These are phyloP conservation scores for Chamaenerion angustifolium DNA, from an alignment of 345 rosid species.

Conservation along the genomic window DNA sequence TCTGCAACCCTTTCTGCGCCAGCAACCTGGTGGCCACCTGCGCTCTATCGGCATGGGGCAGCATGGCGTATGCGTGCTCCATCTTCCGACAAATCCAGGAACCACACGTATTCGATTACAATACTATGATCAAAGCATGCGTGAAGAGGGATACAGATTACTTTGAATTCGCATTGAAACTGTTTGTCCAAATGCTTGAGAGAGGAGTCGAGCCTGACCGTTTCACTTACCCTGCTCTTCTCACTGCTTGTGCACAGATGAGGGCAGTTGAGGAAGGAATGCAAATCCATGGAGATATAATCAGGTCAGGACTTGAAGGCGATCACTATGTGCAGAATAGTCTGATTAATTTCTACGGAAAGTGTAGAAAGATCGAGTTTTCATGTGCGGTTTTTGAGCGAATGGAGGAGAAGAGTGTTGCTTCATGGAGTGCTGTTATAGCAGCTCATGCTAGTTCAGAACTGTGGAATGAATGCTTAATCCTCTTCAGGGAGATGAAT, in stretches of 20 bases:
- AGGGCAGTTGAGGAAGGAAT: constrained; percentile 19
- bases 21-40: constrained; percentile 27
- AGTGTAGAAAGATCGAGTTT: constrained; percentile 17
- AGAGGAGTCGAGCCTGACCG: constrained; percentile 22
- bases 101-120: constrained; percentile 25
- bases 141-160: constrained; percentile 6
- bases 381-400: constrained; percentile 17
- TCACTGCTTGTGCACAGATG: constrained; percentile 25
- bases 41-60: constrained; percentile 28
- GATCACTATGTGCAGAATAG: constrained; percentile 26
- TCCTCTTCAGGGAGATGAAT: constrained; percentile 19
- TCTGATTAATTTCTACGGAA: constrained; percentile 30
- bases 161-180: constrained; percentile 14
- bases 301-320: constrained; percentile 19
- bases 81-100: constrained; percentile 19
- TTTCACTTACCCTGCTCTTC: constrained; percentile 24
- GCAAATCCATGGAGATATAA: constrained; percentile 21
- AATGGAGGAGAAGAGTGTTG: constrained; percentile 19
- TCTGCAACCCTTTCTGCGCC: constrained; percentile 19
- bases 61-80: constrained; percentile 28
- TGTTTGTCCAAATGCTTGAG: constrained; percentile 23
- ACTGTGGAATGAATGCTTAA: constrained; percentile 20
- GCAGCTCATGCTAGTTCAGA: constrained; percentile 26
- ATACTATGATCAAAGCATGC: constrained; percentile 20
- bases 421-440: constrained; percentile 32